Percentiles rank a stretch among this genome's conserved stretches.
phyloP scores from a whole-genome alignment of 2,329 filamentous ascomycete species.

The Claviceps fusiformis region DNA sequence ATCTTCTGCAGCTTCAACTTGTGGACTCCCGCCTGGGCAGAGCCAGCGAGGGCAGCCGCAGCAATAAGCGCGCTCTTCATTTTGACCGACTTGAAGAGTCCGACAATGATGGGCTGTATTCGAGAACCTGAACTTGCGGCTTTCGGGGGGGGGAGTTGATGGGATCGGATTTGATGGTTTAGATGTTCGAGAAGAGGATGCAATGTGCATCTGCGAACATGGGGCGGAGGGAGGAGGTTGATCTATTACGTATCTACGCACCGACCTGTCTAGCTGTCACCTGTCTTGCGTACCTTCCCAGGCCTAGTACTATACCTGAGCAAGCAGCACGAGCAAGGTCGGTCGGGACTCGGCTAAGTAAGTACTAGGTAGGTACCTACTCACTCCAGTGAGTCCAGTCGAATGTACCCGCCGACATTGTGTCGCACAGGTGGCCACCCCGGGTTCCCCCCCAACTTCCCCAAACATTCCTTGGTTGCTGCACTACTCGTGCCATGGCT shows the following conservation, averaged over 20 bases:
- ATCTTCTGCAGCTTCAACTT: conserved; percentile 98
- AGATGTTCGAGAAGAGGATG: not conserved
- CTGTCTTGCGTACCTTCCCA: too few relatives aligned
- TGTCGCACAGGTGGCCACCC: too few relatives aligned
- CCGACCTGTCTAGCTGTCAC: too few relatives aligned
- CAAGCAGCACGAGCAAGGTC: not conserved
- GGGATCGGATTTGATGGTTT: not conserved
- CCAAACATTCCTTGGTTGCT: not conserved
- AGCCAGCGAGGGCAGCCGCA: conserved; percentile 68
- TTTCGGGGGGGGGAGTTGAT: not conserved
- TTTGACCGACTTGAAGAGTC: conserved; percentile 22
- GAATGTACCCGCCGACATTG: too few relatives aligned
- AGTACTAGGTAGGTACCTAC: too few relatives aligned
- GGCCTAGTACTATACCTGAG: too few relatives aligned
- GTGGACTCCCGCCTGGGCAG: conserved; percentile 75
- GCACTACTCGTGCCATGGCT: not conserved
- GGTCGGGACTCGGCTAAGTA: too few relatives aligned
- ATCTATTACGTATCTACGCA: not conserved
- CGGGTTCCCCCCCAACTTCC: not conserved
- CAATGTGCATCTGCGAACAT: not conserved
- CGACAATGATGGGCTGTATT: not conserved
- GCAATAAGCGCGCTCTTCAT: conserved; percentile 83
- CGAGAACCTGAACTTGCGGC: not conserved
- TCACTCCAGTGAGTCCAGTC: too few relatives aligned
- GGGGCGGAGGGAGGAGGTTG: not conserved